Evolutionary conservation across 2,329 filamentous ascomycete species (phyloP).

Genomic region (Monilinia vaccinii-corymbosi): DNA sequence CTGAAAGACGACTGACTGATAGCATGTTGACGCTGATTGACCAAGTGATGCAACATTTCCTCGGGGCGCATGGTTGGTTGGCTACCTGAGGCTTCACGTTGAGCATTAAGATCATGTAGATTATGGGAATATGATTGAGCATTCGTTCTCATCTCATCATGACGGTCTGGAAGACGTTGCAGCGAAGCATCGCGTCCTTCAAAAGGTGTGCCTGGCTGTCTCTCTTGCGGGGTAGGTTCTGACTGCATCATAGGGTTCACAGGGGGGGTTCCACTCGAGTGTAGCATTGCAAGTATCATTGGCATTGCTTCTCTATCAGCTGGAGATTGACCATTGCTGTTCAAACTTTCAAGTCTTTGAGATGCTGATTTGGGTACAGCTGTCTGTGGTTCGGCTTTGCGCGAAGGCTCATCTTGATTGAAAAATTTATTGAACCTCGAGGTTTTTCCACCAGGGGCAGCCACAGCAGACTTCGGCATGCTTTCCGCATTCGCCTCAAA

Average conservation of each 20-base stretch:
- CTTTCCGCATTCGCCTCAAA: constrained; percentile 37
- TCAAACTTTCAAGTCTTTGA: constrained; percentile 17
- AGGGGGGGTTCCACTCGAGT: constrained; percentile 40
- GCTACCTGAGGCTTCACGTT: constrained; percentile 32
- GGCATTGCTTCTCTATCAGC: constrained; percentile 82
- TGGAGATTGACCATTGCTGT: constrained; percentile 25
- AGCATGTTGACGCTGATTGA: constrained; percentile 48
- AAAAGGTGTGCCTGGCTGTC: constrained; percentile 36
- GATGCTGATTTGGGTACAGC: constrained; percentile 31
- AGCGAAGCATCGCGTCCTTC: constrained; percentile 37
- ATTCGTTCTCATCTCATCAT: constrained; percentile 23
- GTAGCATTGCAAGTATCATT: constrained; percentile 72
- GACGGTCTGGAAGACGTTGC: constrained; percentile 27
- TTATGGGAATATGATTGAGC: constrained; percentile 30
- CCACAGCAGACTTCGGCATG: constrained; percentile 35
- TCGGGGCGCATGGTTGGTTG: constrained; percentile 41
- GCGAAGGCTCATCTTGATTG: constrained; percentile 41
- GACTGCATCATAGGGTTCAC: constrained; percentile 28
- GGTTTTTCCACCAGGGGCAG: constrained; percentile 49
- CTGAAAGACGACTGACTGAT: constrained; percentile 42
- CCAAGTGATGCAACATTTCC: constrained; percentile 52
- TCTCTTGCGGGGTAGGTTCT: constrained; percentile 35
- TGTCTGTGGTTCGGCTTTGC: constrained; percentile 41
- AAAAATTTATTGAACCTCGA: constrained; percentile 86
- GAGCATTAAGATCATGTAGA: constrained; percentile 43